phyloP scores from a whole-genome alignment of 2,329 filamentous ascomycete species.

The Ceratocystis colombiana region DNA sequence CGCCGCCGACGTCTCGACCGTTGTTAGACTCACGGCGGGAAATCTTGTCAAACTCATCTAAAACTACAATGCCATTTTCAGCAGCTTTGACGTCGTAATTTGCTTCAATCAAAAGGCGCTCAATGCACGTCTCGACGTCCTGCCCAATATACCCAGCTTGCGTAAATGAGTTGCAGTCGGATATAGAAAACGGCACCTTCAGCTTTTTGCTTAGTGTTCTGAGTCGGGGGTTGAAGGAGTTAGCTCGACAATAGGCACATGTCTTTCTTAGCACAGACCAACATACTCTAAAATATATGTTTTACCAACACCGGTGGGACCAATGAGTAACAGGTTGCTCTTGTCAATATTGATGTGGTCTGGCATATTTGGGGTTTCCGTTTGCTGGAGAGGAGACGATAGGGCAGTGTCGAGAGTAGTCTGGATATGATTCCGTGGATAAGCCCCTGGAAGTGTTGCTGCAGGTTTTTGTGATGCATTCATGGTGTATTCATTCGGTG shows the following conservation, averaged over 20 bases:
- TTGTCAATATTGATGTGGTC: constrained; percentile 72
- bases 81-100: constrained; percentile 78
- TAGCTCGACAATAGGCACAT: neutral
- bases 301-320: constrained; percentile 91
- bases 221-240: constrained; percentile 27
- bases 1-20: constrained; percentile 87
- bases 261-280: neutral
- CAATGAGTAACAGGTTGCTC: constrained; percentile 83
- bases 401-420: constrained; percentile 22
- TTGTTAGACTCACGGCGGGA: constrained; percentile 78
- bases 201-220: constrained; percentile 85
- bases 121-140: constrained; percentile 92
- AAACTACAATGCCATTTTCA: constrained; percentile 85
- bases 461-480: neutral
- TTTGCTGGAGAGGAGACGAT: constrained; percentile 39
- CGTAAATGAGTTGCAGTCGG: constrained; percentile 90
- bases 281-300: constrained; percentile 73
- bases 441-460: neutral
- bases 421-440: neutral
- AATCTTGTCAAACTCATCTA: constrained; percentile 97
- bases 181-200: constrained; percentile 92
- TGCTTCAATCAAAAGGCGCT: constrained; percentile 76
- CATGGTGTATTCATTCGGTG: constrained; percentile 27
- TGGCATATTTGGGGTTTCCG: constrained; percentile 38
- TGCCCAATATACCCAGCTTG: constrained; percentile 97